Evolutionary conservation across 2,329 filamentous ascomycete species (phyloP), one percentile per base, ranked within the genome.

Genomic region (Colletotrichum orchidophilum): DNA sequence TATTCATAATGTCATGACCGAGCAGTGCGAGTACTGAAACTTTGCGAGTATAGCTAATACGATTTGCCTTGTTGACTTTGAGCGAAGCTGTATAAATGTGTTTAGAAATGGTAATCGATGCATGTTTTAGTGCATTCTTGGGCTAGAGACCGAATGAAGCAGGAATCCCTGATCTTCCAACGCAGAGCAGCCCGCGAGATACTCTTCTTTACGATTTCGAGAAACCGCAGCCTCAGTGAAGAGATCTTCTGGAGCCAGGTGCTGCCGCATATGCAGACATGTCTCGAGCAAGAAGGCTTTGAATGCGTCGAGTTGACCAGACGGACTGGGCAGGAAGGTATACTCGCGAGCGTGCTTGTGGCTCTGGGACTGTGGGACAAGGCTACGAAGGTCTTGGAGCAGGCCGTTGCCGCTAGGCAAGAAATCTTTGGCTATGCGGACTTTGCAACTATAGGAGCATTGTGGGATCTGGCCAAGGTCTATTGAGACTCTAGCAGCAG

Each of bases 81-180:
- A n/a, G n/a, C n/a, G n/a, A n/a, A n/a, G n/a, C n/a, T n/a, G n/a
- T n/a, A n/a, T n/a, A n/a, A n/a, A n/a, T n/a, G n/a, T n/a, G n/a
- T n/a, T n/a, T n/a, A n/a, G n/a, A n/a, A n/a, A 12, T 29, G 46
- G 60, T 11, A 54, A 11, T 76, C 74, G 1, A 78, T 78, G 75
- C 77, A 78, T 9, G 57, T 74, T 3, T 24, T 78, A 3, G 74
- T 77, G 1, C 76, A 77, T 13, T 66, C 66, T 3, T 77, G 76
- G 77, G 75, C 75, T 15, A 68, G 73, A 4, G 50, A 73, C 6
- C 61, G 75, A 11, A 72, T 70, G 70, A n/a, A 39, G 12, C 11
- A 9, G 7, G 24, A 46, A 7, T 1, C 26, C 1, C 3, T 54
- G 15, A 18, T 15, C 11, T 39, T 59, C 53, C 65, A 63, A 15